A percentile compares a stretch with the other conserved stretches of the same genome.
Conservation (phyloP, 345 rosid species). For the Camelina laxa region DNA sequence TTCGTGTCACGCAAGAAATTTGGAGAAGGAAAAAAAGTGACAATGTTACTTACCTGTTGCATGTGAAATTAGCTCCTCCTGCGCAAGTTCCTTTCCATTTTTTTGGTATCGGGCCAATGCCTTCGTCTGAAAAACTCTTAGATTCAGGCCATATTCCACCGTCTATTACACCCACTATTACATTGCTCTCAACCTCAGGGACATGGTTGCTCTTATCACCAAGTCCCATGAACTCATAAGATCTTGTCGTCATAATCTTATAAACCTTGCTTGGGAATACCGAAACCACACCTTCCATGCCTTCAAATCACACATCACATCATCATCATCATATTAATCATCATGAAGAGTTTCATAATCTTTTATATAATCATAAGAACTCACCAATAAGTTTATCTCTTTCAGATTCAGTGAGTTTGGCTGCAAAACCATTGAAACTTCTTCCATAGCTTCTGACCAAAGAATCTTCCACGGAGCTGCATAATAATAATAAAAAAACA, state of each 20-base stretch:
- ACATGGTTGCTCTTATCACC: slow-evolving; percentile 22
- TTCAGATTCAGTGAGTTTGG: slow-evolving; percentile 55
- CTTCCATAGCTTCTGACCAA: slow-evolving; percentile 47
- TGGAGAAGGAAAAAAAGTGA: not conserved
- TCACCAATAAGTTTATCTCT: slow-evolving; percentile 52
- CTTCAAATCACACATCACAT: slow-evolving; percentile 18
- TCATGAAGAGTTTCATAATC: not conserved
- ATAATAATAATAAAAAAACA: not conserved
- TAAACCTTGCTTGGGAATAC: slow-evolving; percentile 49
- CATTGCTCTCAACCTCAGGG: slow-evolving; percentile 43
- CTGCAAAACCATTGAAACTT: slow-evolving; percentile 52
- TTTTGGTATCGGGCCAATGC: slow-evolving; percentile 56
- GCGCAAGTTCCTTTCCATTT: slow-evolving; percentile 62
- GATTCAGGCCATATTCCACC: slow-evolving; percentile 67
- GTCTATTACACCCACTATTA: slow-evolving; percentile 53
- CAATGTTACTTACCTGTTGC: not conserved
- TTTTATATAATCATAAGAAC: not conserved
- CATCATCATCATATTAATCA: not conserved
- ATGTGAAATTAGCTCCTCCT: slow-evolving; percentile 45
- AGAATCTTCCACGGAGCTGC: slow-evolving; percentile 37
- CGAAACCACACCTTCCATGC: slow-evolving; percentile 53
- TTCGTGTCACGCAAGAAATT: not conserved
- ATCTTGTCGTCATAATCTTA: slow-evolving; percentile 55
- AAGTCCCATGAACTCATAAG: slow-evolving; percentile 67
- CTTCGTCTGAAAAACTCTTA: slow-evolving; percentile 53